Conservation (phyloP, 2,329 filamentous ascomycete genomes). For the Aspergillus transmontanensis region DNA sequence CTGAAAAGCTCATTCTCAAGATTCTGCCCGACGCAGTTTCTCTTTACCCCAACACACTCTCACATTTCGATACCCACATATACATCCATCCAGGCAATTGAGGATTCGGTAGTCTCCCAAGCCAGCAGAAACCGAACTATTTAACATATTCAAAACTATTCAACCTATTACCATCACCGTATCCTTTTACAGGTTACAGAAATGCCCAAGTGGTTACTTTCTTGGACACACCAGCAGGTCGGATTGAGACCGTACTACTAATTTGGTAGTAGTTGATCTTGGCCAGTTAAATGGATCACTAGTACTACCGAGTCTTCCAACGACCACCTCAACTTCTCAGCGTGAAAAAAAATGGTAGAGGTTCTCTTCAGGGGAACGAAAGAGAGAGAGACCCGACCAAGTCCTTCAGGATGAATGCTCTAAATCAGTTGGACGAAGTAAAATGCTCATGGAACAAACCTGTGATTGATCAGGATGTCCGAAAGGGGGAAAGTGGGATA, state of each 20-base stretch:
- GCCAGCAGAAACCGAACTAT: background rate
- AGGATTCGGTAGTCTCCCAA: background rate
- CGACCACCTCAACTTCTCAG: background rate
- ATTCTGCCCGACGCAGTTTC: background rate
- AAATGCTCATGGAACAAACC: background rate
- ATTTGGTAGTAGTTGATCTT: background rate
- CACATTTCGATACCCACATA: background rate
- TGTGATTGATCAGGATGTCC: conserved; percentile 6
- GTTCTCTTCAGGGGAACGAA: background rate
- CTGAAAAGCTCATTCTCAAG: background rate
- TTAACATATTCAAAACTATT: background rate
- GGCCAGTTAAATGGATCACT: background rate
- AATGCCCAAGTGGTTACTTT: background rate
- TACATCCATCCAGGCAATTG: background rate
- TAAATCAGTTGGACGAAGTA: background rate
- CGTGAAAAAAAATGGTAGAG: background rate
- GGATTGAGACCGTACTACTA: background rate
- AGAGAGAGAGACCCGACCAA: background rate
- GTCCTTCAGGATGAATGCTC: background rate
- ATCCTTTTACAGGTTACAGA: too few species aligned
- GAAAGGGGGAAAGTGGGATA: conserved; percentile 12
- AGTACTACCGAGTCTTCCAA: background rate
- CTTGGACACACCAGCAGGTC: background rate
- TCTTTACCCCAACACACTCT: background rate
- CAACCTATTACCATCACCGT: background rate